Base-by-base conservation (phyloP, 305 asterid genomes). In the Caryopteris hybrid region DNA sequence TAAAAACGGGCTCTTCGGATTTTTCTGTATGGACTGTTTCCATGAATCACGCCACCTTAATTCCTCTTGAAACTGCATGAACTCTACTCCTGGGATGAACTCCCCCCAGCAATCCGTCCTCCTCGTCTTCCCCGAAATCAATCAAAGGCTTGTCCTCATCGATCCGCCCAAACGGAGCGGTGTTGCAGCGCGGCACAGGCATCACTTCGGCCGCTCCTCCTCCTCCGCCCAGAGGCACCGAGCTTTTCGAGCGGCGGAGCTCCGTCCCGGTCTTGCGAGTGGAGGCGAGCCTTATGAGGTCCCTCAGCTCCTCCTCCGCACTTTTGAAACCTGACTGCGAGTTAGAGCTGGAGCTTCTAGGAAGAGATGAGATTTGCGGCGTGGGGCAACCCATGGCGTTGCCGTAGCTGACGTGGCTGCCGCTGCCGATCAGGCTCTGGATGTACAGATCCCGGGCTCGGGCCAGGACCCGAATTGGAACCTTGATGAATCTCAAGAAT, bases 371-470 rank as follows among this genome's bases (percentile, higher is more conserved):
- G 3, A 71, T 13, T 3, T 70, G 74, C 0, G 88, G 77, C 8
- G 80, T 61, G 5, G 90, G 83, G 53, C 71, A 78, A 45, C 85
- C 84, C 72, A 70, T 71, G 21, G 65, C 69, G 56, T 78, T 51
- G 34, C 84, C 86, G 58, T 79, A 70, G 38, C 64, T 43, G 59
- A 80, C 47, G 52, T 76, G 72, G 20, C 82, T 74, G 46, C 84
- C 81, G 22, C 85, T 74, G 20, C 72, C 79, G 9, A 70, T 51
- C 41, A 83, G n/a, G 80, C 79, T 64, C 33, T 69, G 65, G 31
- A 77, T 58, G 78, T 78, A 88, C 21, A 82, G 69, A 57, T 84
- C 85, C 61, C 85, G 80, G 59, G 74, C 88, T 48, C 73, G 75
- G 42, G 47, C 59, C 59, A 86, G 75, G 38, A 79, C 72, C 47